A percentile compares a stretch with the other conserved stretches of the same genome.
Evolutionary conservation across 306 rosid species (phyloP).

Genomic region (Casuarina glauca): DNA sequence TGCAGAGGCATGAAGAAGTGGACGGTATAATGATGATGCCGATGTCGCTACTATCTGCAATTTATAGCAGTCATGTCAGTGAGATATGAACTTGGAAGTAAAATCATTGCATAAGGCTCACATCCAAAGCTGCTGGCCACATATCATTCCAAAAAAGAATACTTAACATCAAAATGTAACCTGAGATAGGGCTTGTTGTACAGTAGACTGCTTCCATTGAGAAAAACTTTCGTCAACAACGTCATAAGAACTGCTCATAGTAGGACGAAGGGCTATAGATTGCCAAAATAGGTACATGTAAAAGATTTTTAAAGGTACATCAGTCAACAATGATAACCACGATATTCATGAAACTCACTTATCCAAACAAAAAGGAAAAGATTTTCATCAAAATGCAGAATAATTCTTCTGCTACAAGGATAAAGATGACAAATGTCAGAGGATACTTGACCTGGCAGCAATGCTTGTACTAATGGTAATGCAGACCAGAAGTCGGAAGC

Average conservation of each 20-base stretch:
- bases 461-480: slow-evolving; percentile 82
- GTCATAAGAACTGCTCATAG: slow-evolving; percentile 59
- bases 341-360: neutral
- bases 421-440: neutral
- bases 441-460: slow-evolving; percentile 78
- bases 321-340: neutral
- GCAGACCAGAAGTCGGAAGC: slow-evolving; percentile 74
- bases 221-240: slow-evolving; percentile 71
- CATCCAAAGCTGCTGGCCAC: slow-evolving; percentile 13
- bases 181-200: slow-evolving; percentile 89
- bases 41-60: slow-evolving; percentile 76
- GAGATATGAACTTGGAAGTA: slow-evolving; percentile 22
- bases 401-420: neutral
- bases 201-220: slow-evolving; percentile 80
- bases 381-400: neutral
- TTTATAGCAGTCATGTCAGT: slow-evolving; percentile 24
- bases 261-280: slow-evolving; percentile 84
- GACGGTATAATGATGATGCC: slow-evolving; percentile 60
- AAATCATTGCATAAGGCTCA: slow-evolving; percentile 13
- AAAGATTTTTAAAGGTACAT: slow-evolving; percentile 8
- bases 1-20: slow-evolving; percentile 83
- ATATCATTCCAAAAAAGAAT: slow-evolving; percentile 5
- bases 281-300: slow-evolving; percentile 10
- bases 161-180: slow-evolving; percentile 35
- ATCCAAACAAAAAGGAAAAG: no score